Conservation (phyloP, 352 stramenopile genomes). For the Saprolegnia parasitica region DNA sequence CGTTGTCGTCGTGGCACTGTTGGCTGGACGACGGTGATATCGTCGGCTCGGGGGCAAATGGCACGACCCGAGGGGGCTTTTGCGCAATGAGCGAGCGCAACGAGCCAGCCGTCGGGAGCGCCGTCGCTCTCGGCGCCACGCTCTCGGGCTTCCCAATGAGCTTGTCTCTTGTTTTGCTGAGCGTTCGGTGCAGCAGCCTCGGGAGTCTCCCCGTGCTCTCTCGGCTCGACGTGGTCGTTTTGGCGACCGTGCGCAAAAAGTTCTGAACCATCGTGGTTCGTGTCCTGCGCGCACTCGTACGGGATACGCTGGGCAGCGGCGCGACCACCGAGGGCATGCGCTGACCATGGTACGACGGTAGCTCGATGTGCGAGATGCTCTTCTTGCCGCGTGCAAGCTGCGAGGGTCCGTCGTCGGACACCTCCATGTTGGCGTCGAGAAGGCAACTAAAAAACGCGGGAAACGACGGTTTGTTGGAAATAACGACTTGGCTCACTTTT, state of each 20-base stretch:
- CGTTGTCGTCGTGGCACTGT: background rate
- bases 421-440: no score
- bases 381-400: no score
- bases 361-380: no score
- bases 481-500: no score
- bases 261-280: slow-evolving; percentile 1
- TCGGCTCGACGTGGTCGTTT: background rate
- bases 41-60: slow-evolving; percentile 23
- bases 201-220: background rate
- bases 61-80: slow-evolving; percentile 16
- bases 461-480: no score
- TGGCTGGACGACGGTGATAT: background rate
- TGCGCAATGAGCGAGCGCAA: background rate
- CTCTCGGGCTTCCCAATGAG: background rate
- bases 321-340: background rate
- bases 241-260: background rate
- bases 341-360: no score
- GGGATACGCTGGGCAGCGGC: background rate
- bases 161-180: background rate
- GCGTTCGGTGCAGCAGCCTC: background rate
- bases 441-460: no score
- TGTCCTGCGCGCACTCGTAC: background rate
- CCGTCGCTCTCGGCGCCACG: background rate
- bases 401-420: no score
- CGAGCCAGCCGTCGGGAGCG: background rate